Evolutionary conservation across 805 yeast species (phyloP).

Genomic region (Torulaspora gathmanii): DNA sequence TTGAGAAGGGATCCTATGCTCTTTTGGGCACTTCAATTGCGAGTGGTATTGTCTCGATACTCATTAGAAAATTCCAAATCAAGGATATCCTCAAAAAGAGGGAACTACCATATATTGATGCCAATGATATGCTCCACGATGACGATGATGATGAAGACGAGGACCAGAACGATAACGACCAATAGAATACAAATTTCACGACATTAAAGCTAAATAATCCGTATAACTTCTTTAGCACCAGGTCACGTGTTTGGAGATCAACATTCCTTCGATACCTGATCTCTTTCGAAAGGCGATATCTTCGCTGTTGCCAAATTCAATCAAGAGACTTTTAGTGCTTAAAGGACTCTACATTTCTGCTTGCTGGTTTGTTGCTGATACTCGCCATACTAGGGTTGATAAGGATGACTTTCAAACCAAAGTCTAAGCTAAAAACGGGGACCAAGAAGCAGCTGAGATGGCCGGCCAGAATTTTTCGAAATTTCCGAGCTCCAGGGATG

Average conservation of each 20-base stretch:
- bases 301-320: too few relatives aligned
- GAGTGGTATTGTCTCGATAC: constrained; percentile 39
- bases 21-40: constrained; percentile 49
- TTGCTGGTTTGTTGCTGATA: constrained; percentile 15
- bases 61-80: constrained; percentile 43
- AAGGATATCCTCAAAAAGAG: constrained; percentile 32
- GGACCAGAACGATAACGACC: constrained; percentile 18
- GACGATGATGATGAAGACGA: constrained; percentile 22
- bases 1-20: constrained; percentile 51
- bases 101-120: constrained; percentile 27
- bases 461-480: constrained; percentile 3
- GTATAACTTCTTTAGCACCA: too few relatives aligned
- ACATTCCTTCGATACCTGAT: background rate
- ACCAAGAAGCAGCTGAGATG: constrained; percentile 9
- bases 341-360: background rate
- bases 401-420: constrained; percentile 32
- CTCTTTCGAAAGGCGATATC: background rate
- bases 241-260: too few relatives aligned
- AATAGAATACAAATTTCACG: background rate
- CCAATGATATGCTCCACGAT: constrained; percentile 25
- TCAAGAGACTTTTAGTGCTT: background rate
- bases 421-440: constrained; percentile 20
- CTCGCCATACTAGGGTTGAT: constrained; percentile 17
- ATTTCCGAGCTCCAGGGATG: background rate
- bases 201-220: too few relatives aligned